Conservation (phyloP, 495 filamentous ascomycete genomes). For the Lasiosphaeriaceae sp. region DNA sequence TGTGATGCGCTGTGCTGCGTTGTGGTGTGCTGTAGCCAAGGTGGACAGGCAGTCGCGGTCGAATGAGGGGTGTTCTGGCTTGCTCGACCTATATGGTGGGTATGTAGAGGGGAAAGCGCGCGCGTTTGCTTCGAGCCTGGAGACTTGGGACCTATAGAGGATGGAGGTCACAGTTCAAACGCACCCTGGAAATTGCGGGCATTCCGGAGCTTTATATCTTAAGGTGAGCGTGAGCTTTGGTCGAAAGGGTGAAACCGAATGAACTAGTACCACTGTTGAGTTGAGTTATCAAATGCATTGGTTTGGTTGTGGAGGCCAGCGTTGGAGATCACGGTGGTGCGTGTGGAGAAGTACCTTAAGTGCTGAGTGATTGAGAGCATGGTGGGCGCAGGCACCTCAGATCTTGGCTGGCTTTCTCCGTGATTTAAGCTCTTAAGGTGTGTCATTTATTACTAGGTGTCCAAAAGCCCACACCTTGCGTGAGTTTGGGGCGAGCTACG, state of each 20-base stretch:
- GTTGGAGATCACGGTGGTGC: conserved; percentile 1
- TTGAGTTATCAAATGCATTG: background rate
- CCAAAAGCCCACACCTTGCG: too few species aligned
- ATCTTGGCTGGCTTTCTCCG: background rate
- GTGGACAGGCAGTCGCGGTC: too few species aligned
- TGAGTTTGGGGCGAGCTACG: too few species aligned
- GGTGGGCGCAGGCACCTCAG: background rate
- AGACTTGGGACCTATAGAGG: too few species aligned
- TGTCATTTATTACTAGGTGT: background rate
- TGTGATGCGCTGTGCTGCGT: too few species aligned
- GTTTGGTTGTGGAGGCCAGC: background rate
- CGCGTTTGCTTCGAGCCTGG: background rate
- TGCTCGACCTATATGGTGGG: background rate
- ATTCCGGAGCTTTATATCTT: background rate
- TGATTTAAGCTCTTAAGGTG: background rate
- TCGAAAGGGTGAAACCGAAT: background rate
- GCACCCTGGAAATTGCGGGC: background rate
- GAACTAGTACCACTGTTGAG: background rate
- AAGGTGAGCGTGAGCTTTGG: background rate
- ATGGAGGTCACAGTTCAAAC: background rate
- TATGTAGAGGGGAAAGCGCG: background rate
- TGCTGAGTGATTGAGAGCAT: background rate
- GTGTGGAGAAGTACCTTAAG: background rate
- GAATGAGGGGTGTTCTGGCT: background rate
- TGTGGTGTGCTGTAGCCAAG: too few species aligned